phyloP scores from a whole-genome alignment of 2,329 filamentous ascomycete genomes.

The Aureobasidium sp. region DNA sequence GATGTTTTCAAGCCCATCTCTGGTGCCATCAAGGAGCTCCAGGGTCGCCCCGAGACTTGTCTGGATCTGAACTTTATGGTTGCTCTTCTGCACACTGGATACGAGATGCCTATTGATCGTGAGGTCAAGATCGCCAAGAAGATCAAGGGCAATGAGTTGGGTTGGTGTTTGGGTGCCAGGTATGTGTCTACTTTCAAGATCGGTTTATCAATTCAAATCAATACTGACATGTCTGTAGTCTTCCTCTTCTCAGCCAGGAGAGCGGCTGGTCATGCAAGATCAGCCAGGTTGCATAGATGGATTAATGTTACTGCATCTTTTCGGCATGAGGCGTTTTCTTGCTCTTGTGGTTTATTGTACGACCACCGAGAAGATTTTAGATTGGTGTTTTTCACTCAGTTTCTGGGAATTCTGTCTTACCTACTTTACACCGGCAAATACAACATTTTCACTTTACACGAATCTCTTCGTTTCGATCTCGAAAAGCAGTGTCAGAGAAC shows the following conservation, averaged over 20 bases:
- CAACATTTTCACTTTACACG: neutral
- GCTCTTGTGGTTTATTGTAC: neutral
- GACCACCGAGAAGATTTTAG: neutral
- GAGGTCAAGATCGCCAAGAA: slow-evolving; percentile 99
- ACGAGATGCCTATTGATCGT: slow-evolving; percentile 93
- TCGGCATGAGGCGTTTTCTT: neutral
- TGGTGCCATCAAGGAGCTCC: slow-evolving; percentile 70
- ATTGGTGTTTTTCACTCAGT: neutral
- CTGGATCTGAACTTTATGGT: slow-evolving; percentile 96
- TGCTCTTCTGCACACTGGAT: slow-evolving; percentile 84
- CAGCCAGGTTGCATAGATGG: slow-evolving; percentile 48
- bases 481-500: neutral
- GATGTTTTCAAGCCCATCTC: slow-evolving; percentile 68
- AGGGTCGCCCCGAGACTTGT: slow-evolving; percentile 79
- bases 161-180: slow-evolving; percentile 97
- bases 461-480: neutral
- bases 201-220: neutral
- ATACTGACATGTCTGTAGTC: slow-evolving; percentile 46
- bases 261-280: slow-evolving; percentile 90
- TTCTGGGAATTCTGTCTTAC: neutral
- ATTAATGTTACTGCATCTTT: neutral
- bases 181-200: slow-evolving; percentile 37
- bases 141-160: slow-evolving; percentile 92
- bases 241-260: slow-evolving; percentile 70
- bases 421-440: neutral